Percentiles rank a stretch among this genome's conserved stretches.
Conservation (phyloP, 116 monocot genomes). For the Posidonia oceanica region DNA sequence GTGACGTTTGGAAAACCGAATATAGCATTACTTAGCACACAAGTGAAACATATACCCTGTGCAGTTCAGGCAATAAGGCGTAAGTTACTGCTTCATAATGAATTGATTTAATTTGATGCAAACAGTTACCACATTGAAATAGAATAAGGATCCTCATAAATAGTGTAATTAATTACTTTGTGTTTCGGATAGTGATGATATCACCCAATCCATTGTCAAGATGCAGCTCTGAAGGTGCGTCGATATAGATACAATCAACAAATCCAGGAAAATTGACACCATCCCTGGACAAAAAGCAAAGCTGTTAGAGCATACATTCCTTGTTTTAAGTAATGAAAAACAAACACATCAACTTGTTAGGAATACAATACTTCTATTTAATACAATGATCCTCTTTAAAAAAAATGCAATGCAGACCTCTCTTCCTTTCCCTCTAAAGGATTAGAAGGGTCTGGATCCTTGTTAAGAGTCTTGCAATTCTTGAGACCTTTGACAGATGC, state of each 20-base stretch:
- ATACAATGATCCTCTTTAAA: not conserved
- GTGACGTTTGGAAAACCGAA: too few relatives aligned
- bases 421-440: conserved; percentile 81
- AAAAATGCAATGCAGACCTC: conserved; percentile 32
- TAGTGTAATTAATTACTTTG: conserved; percentile 35
- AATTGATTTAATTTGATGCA: too few relatives aligned
- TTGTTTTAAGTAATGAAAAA: not conserved
- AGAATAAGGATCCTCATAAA: too few relatives aligned
- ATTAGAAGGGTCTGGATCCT: conserved; percentile 88
- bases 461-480: conserved; percentile 85
- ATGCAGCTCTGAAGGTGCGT: conserved; percentile 47
- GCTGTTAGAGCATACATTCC: not conserved
- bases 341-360: not conserved
- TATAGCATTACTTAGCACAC: too few relatives aligned
- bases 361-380: not conserved
- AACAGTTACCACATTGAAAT: too few relatives aligned
- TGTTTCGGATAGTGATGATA: conserved; percentile 49
- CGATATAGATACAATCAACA: conserved; percentile 90
- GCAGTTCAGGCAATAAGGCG: too few relatives aligned
- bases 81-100: too few relatives aligned
- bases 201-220: conserved; percentile 96
- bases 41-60: too few relatives aligned
- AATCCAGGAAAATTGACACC: conserved; percentile 82
- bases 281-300: conserved; percentile 42
- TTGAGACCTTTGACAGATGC: conserved; percentile 80